A percentile compares a stretch with the other conserved stretches of the same genome.
These are phyloP conservation scores for Alliaria petiolata DNA, from an alignment of 345 rosid species.

Conservation along the genomic window DNA sequence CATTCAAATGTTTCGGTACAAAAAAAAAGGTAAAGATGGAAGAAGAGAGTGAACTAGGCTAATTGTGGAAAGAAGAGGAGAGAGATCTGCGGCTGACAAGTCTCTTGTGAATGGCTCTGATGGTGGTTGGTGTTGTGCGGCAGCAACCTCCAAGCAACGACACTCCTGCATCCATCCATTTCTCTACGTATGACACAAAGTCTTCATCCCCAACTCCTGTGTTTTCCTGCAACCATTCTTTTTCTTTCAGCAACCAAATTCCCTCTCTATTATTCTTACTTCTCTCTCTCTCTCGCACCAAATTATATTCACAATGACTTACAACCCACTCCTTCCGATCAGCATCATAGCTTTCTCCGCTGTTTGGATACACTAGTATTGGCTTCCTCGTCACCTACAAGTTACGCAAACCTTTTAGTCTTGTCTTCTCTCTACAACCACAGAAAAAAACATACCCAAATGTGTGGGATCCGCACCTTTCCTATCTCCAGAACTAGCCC, in stretches of 20 bases:
- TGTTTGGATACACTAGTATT: constrained; percentile 66
- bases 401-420: neutral
- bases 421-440: neutral
- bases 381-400: constrained; percentile 73
- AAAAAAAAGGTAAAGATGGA: too few relatives aligned
- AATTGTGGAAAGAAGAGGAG: neutral
- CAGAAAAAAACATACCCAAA: neutral
- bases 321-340: constrained; percentile 73
- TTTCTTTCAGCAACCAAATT: too few relatives aligned
- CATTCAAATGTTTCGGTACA: too few relatives aligned
- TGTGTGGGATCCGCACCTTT: constrained; percentile 39
- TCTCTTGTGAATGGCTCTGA: constrained; percentile 50
- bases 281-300: too few relatives aligned
- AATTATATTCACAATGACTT: constrained; percentile 10
- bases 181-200: constrained; percentile 62
- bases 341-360: constrained; percentile 74
- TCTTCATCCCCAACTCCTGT: constrained; percentile 70
- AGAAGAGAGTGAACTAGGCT: neutral
- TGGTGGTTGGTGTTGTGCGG: constrained; percentile 65
- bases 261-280: too few relatives aligned
- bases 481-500: constrained; percentile 45
- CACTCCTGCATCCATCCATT: constrained; percentile 67
- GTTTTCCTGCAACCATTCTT: constrained; percentile 47
- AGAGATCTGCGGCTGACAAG: constrained; percentile 39
- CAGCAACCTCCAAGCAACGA: constrained; percentile 72